Base-by-base conservation (phyloP, 2,329 filamentous ascomycete genomes). In the Fusarium avenaceum region DNA sequence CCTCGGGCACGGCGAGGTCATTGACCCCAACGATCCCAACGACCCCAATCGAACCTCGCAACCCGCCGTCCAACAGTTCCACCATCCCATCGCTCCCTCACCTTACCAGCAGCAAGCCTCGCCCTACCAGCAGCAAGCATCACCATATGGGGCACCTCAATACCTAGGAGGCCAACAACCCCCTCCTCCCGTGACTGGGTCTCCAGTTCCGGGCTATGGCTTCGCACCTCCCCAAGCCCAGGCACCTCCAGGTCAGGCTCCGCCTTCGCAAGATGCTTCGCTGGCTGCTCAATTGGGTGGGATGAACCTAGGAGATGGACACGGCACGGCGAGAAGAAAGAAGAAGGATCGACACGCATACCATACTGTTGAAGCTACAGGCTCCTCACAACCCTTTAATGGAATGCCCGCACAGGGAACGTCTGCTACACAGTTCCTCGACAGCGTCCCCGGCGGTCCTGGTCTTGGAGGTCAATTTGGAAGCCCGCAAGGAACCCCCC, bases 331-430 rank as follows among this genome's bases (percentile, higher is more conserved):
- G 58, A 85, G 89, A 77, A 91, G 85, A 79, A 93, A 94, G 85
- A 98, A 97, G 88, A 97, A 97, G 86, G 92, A 97, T 78, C 89
- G 93, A 62, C 95, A 98, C 80, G 95, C 94, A 67, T 92, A 97
- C 79, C 95, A 98, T 79, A 90, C 89, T 39, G 88, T 98, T 53
- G 93, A 95, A 69, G 88, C 92, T 22, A 84, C 84, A 7, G 88
- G 89, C 49, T 89, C 88, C 33, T 88, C 90, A 7, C 89, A 91
- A 74, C 82, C 88, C 13, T 92, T 92, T 80, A 90, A 90, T 76
- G 90, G 88, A 64, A 87, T 90, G 75, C 88, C 89, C 3, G 84
- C 86, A 24, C 81, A 83, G 13, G 87, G 84, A 30, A 84, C 84
- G 24, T 83, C 86, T 19, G 81, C 75, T 19, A 76, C 73, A 20